Evolutionary conservation across 352 stramenopile species (phyloP), one percentile per base, ranked within the genome.

Genomic region (Pseudoperonospora humuli): DNA sequence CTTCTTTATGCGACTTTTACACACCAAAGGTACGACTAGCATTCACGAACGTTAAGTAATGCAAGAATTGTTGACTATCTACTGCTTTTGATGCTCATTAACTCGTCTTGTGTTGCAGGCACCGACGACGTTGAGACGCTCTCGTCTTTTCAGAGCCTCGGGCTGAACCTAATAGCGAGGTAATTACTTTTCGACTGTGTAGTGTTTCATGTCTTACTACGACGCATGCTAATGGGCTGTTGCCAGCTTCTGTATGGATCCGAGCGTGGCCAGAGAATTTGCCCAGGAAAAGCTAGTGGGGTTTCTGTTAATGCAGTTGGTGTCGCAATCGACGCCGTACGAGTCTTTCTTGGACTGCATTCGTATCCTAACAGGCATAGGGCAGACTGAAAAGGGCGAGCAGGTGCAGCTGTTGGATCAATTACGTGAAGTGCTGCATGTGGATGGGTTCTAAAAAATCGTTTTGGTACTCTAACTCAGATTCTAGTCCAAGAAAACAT

Each of bases 91-190:
- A 24, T 6, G 15, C 13, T n/a, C 15, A 24, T 14, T 8, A 7
- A 1, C 17, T 37, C 36, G 13, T 28, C 10, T 15, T 51, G 7
- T 43, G 35, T 39, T 52, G 28, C 34, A 86, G 68, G 62, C n/a
- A 52, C 65, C 13, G 56, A 75, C 17, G 55, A 70, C 2, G 39
- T 67, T 23, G 73, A 70, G 42, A 54, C 36, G 10, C 51, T 88
- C 31, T 90, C 78, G 18, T 72, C 77, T 6, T 93, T 86, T 45
- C 80, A 86, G 51, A 71, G 46, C 10, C 64, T 93, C 1, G 80
- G 77, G 6, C 61, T 93, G 25, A 90, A 84, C 15, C 61, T 93
- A 26, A 89, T 93, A 34, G 75, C 80, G 13, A 89, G 71, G 77
- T 89, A 43, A n/a, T 41, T 21, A 11, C 31, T 26, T 7, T 10